Conservation (phyloP, 140 eudicot species). For the Bidens hawaiensis region DNA sequence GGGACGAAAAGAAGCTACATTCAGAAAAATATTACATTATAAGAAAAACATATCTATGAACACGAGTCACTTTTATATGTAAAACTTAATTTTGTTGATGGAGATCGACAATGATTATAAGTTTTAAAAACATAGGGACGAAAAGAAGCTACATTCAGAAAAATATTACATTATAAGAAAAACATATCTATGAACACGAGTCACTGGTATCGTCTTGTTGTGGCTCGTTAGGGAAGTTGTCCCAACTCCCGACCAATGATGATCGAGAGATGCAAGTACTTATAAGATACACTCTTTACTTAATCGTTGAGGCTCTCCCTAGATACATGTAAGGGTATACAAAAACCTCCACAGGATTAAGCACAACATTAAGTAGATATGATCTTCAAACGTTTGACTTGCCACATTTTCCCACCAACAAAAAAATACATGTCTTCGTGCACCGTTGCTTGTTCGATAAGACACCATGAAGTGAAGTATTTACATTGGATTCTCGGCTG, state of each 20-base stretch:
- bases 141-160: conserved; percentile 3
- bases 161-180: background rate
- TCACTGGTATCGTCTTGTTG: background rate
- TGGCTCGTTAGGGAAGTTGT: background rate
- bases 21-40: background rate
- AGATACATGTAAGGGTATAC: background rate
- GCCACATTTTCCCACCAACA: background rate
- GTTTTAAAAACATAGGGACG: conserved; percentile 1
- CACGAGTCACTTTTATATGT: too few relatives aligned
- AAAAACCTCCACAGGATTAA: background rate
- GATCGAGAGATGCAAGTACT: background rate
- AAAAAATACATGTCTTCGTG: too few relatives aligned
- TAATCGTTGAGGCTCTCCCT: background rate
- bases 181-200: background rate
- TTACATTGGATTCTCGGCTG: too few relatives aligned
- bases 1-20: conserved; percentile 9
- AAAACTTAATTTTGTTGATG: background rate
- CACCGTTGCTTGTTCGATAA: too few relatives aligned
- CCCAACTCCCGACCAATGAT: background rate
- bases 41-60: background rate
- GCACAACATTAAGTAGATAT: background rate
- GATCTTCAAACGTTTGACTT: background rate
- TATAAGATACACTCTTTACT: background rate
- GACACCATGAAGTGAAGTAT: too few relatives aligned
- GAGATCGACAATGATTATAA: background rate